These are phyloP conservation scores for Cladophialophora carrionii DNA, from an alignment of 2,329 filamentous ascomycete species.

Conservation along the genomic window DNA sequence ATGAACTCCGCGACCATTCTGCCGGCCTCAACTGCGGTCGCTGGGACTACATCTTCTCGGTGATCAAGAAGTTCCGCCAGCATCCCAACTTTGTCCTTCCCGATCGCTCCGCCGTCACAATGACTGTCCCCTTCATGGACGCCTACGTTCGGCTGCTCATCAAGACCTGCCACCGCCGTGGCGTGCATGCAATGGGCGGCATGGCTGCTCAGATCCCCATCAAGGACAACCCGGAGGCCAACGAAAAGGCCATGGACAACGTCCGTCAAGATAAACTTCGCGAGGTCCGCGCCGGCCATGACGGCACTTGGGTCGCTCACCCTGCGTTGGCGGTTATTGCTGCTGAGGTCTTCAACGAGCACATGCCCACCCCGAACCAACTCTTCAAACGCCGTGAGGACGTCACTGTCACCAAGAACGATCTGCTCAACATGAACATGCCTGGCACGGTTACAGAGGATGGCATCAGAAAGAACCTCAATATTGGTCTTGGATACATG, in stretches of 20 bases:
- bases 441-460: constrained; percentile 89
- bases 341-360: constrained; percentile 89
- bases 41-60: constrained; percentile 99
- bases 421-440: constrained; percentile 97
- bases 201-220: constrained; percentile 99
- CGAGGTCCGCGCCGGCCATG: constrained; percentile 91
- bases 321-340: constrained; percentile 88
- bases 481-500: constrained; percentile 97
- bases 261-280: constrained; percentile 95
- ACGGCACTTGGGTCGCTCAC: constrained; percentile 97
- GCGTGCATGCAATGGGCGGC: constrained; percentile 97
- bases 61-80: constrained; percentile 99
- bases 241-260: constrained; percentile 90
- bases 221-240: constrained; percentile 88
- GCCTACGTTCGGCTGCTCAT: constrained; percentile 96
- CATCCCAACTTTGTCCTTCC: constrained; percentile 92
- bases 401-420: constrained; percentile 80
- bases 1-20: constrained; percentile 95
- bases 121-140: constrained; percentile 99
- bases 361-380: constrained; percentile 99
- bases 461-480: constrained; percentile 95
- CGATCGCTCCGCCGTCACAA: constrained; percentile 87
- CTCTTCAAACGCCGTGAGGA: constrained; percentile 89
- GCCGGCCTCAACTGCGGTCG: constrained; percentile 96
- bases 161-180: constrained; percentile 94